Evolutionary conservation across 1,139 yeast species (phyloP), one percentile per base, ranked within the genome.

Genomic region (Scheffersomyces illinoinensis): DNA sequence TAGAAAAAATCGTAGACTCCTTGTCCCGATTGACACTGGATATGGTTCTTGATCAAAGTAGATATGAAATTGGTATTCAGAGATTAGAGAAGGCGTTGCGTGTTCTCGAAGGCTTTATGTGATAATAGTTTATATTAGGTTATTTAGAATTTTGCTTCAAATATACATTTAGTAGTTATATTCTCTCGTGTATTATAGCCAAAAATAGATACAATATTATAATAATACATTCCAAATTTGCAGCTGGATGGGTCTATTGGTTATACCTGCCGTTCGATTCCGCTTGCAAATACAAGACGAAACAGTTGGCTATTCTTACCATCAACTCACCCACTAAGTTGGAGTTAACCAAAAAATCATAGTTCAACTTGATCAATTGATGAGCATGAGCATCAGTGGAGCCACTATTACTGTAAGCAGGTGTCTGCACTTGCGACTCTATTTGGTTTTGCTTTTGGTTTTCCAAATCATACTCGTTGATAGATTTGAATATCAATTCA

Each of bases 1-100:
- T 93, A 56, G 97, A 93, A 70, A 88, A 91, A 72, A 86, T 93
- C 54, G 90, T 93, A 5, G 97, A 92, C 68, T 89, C 96, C 1
- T 78, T 93, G 59, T 89, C 96, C 23, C 81, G 96, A 66, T 82
- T 93, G 61, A 91, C 97, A 4, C 91, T 93, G 59, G 97, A 93
- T 70, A 93, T 93, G 91, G 89, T 91, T 57, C 73, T 91, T 57
- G 97, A 93, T 72, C 91, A 90, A 52, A 86, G 85, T 47, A 84
- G 96, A 67, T 87, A 90, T 62, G 89, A 88, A 33, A 90, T 90
- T 61, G 97, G 97, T n/a, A 83, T 91, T 51, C 81, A 85, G 62
- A 78, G 98, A 62, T 76, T 93, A 64, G 91, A 89, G 66, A 87
- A 87, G 67, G 98, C 97, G 0, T 82, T 92, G 59, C 78, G 91